Evolutionary conservation across 805 yeast species (phyloP).

Genomic region (Brettanomyces sp.): DNA sequence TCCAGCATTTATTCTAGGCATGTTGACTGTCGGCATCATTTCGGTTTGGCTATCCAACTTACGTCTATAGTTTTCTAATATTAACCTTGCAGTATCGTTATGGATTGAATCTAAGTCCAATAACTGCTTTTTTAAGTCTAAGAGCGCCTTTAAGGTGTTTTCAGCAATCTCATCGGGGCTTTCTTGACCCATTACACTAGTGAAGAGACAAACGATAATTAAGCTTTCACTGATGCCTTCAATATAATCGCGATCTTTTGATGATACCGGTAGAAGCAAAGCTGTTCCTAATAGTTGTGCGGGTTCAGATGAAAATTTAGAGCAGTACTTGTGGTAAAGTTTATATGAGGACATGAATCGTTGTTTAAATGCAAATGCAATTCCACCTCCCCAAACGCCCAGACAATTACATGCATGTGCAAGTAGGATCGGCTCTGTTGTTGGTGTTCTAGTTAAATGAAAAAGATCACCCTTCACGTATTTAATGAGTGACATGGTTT

Average conservation of each 20-base stretch:
- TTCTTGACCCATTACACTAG: conserved; percentile 49
- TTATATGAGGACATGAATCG: conserved; percentile 50
- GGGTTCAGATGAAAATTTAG: conserved; percentile 11
- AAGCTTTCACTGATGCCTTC: conserved; percentile 16
- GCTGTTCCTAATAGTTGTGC: conserved; percentile 45
- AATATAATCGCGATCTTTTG: conserved; percentile 24
- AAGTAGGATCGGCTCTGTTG: conserved; percentile 32
- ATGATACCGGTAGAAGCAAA: conserved; percentile 30
- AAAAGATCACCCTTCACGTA: conserved; percentile 56
- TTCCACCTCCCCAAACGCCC: conserved; percentile 83
- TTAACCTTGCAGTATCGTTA: background rate
- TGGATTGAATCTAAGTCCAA: conserved; percentile 3
- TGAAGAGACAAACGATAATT: conserved; percentile 61
- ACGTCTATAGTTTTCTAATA: background rate
- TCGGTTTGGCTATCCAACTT: background rate
- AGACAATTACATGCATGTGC: conserved; percentile 76
- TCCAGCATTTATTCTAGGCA: conserved; percentile 80
- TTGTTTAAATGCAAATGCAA: conserved; percentile 49
- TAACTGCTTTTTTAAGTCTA: conserved; percentile 34
- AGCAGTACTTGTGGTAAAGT: conserved; percentile 38
- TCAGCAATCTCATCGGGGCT: conserved; percentile 36
- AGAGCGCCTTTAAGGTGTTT: conserved; percentile 42
- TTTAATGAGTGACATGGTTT: conserved; percentile 14
- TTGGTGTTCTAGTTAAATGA: conserved; percentile 16
- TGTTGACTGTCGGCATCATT: conserved; percentile 27